Evolutionary conservation across 2,329 filamentous ascomycete genomes (phyloP).

Genomic region (Diaporthe citri): DNA sequence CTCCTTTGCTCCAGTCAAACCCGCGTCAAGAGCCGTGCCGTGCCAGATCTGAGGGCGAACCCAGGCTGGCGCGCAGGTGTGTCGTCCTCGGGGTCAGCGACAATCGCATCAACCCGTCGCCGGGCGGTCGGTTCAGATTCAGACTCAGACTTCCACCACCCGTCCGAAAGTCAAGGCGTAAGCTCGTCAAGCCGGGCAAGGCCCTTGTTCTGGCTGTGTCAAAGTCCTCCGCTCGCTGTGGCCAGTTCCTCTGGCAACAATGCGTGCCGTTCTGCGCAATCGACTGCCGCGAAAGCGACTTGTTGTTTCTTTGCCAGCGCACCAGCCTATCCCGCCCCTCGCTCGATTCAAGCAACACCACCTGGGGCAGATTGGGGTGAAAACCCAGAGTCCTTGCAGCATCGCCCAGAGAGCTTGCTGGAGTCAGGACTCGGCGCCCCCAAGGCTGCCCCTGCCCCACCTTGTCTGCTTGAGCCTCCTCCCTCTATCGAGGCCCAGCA

Average conservation of each 20-base stretch:
- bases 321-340: not conserved
- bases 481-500: conserved; percentile 21
- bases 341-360: conserved; percentile 14
- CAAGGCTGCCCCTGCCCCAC: conserved; percentile 25
- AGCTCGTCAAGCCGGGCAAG: conserved; percentile 18
- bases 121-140: conserved; percentile 8
- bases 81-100: conserved; percentile 5
- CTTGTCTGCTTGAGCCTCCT: conserved; percentile 28
- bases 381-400: conserved; percentile 10
- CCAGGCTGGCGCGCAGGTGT: conserved; percentile 4
- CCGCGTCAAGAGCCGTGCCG: conserved; percentile 9
- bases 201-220: conserved; percentile 11
- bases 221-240: conserved; percentile 8
- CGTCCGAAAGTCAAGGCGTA: not conserved
- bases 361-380: conserved; percentile 4
- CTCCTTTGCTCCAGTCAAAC: conserved; percentile 12
- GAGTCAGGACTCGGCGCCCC: conserved; percentile 20
- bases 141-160: conserved; percentile 21
- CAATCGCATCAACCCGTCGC: conserved; percentile 5
- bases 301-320: conserved; percentile 10
- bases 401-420: not conserved
- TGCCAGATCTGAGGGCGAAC: not conserved
- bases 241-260: conserved; percentile 5
- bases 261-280: conserved; percentile 1
- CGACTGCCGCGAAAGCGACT: not conserved